Evolutionary conservation across 2,329 filamentous ascomycete genomes (phyloP).

Genomic region (Colletotrichum melonis): DNA sequence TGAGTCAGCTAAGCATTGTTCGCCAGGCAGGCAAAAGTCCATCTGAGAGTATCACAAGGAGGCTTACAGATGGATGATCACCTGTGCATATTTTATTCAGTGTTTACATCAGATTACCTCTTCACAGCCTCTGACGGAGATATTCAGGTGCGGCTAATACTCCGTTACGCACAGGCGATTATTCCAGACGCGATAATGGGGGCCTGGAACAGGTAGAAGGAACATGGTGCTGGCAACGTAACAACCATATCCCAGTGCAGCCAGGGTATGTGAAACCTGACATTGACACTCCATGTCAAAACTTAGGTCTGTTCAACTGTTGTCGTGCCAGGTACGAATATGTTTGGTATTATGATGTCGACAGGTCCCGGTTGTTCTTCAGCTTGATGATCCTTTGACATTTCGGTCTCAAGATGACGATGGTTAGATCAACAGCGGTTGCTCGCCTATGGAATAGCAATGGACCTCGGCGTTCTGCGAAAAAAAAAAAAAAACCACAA

Average conservation of each 20-base stretch:
- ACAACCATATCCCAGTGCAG: slow-evolving; percentile 5
- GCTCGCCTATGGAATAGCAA: neutral
- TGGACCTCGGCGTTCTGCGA: neutral
- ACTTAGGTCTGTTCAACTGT: slow-evolving; percentile 4
- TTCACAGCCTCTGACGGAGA: slow-evolving; percentile 13
- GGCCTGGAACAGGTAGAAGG: neutral
- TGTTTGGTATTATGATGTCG: neutral
- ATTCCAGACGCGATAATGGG: slow-evolving; percentile 6
- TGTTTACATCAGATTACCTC: neutral
- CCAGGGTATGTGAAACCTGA: slow-evolving; percentile 13
- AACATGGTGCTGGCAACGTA: neutral
- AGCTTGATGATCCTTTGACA: neutral
- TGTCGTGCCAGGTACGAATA: neutral
- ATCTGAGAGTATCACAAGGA: slow-evolving; percentile 24
- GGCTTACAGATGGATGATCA: slow-evolving; percentile 4
- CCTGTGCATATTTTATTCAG: slow-evolving; percentile 24
- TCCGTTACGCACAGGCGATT: slow-evolving; percentile 4
- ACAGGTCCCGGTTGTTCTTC: neutral
- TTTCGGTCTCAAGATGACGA: slow-evolving; percentile 1
- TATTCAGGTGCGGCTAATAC: neutral
- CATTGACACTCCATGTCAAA: slow-evolving; percentile 2
- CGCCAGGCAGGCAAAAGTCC: neutral
- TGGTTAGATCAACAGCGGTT: neutral
- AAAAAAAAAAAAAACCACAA: neutral
- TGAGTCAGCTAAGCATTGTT: neutral